Conservation (phyloP, 371 early-diverging fungal genomes). For the Rhizopus delemar region DNA sequence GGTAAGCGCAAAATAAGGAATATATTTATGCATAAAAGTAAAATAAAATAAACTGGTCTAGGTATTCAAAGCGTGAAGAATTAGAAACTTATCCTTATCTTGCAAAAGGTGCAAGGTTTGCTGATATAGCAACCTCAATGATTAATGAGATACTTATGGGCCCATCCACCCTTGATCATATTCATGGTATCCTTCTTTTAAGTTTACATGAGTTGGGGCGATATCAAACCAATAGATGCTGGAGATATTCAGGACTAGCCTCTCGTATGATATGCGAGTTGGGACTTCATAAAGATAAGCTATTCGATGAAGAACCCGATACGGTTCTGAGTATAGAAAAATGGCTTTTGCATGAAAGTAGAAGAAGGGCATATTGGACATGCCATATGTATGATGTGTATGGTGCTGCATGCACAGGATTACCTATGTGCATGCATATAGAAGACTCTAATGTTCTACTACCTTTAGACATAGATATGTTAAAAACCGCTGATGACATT, state of each 20-base stretch:
- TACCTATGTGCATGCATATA: background rate
- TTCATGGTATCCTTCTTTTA: background rate
- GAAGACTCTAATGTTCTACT: background rate
- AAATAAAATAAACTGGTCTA: no score
- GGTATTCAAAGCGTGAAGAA: no score
- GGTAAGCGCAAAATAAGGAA: background rate
- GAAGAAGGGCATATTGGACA: background rate
- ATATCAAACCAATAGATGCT: no score
- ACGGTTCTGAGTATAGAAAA: background rate
- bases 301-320: background rate
- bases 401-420: background rate
- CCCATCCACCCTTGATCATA: background rate
- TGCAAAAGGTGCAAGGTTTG: no score
- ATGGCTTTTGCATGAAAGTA: background rate
- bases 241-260: background rate
- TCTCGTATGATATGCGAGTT: background rate
- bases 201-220: background rate
- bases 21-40: no score
- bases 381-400: background rate
- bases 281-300: background rate
- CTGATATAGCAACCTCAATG: no score
- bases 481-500: background rate
- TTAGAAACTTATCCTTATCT: no score
- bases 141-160: no score
- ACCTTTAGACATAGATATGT: background rate